Evolutionary conservation across 257 asterid genomes (phyloP).

Genomic region (Cynanchum wilfordii): DNA sequence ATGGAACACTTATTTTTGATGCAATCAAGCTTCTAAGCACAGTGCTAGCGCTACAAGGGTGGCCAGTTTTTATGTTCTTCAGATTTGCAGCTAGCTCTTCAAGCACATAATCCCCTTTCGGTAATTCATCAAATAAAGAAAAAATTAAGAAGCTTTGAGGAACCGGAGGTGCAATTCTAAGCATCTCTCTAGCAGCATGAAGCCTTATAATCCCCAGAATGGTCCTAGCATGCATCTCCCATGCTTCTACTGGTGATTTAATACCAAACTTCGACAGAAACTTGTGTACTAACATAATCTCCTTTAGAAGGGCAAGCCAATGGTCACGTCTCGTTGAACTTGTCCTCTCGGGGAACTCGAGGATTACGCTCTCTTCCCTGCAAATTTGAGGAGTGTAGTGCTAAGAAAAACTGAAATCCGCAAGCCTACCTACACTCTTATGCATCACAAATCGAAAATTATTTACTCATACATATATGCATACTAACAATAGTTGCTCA

Average conservation of each 20-base stretch:
- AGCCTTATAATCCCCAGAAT: slow-evolving; percentile 75
- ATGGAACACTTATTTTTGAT: slow-evolving; percentile 30
- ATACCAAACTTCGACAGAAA: slow-evolving; percentile 48
- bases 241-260: slow-evolving; percentile 42
- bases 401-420: not conserved
- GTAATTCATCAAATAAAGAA: slow-evolving; percentile 59
- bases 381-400: slow-evolving; percentile 1
- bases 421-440: not conserved
- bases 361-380: slow-evolving; percentile 60
- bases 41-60: slow-evolving; percentile 74
- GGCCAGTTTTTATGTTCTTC: slow-evolving; percentile 36
- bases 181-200: slow-evolving; percentile 96
- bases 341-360: slow-evolving; percentile 91
- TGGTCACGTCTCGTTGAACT: slow-evolving; percentile 89
- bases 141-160: slow-evolving; percentile 67
- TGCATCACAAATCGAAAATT: not conserved
- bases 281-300: slow-evolving; percentile 57
- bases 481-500: not conserved
- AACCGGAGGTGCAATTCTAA: slow-evolving; percentile 72
- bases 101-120: slow-evolving; percentile 78
- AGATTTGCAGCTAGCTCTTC: slow-evolving; percentile 58
- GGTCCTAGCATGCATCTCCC: slow-evolving; percentile 82
- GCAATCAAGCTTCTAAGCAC: slow-evolving; percentile 67
- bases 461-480: not conserved
- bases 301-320: slow-evolving; percentile 81